Evolutionary conservation across 2,329 filamentous ascomycete genomes (phyloP), one percentile per base, ranked within the genome.

Genomic region (Neonectria sp.): DNA sequence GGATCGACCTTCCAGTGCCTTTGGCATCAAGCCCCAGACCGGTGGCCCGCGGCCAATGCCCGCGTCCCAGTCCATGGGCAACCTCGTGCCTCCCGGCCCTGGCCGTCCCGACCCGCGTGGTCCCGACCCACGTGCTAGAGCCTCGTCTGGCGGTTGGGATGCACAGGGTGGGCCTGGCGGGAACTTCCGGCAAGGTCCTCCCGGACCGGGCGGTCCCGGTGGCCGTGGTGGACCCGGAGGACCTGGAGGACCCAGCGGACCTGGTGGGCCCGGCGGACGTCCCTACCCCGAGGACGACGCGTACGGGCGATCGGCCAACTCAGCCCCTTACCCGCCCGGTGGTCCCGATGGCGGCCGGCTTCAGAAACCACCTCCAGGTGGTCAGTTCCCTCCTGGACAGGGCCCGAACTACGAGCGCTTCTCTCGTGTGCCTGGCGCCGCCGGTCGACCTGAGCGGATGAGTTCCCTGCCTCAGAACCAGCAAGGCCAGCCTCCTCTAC

Each of bases 1-100:
- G 4, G 85, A 87, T 67, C 84, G 85, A 3, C 84, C 87, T 1
- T 79, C 81, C 60, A 85, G 86, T 70, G 83, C 87, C 1, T 89
- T 89, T 73, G 86, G 87, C 43, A 88, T 86, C 73, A 86, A 85
- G 71, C 86, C 84, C 76, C 70, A 84, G 73, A 76, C 74, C 48
- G 73, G 69, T 31, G 78, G 75, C 25, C 73, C 75, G 45, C 77
- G 79, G 25, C 76, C 78, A 4, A 78, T 87, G 71, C 82, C 83
- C 8, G 75, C 76, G 35, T 83, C 85, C 3, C 82, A 86, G 55
- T 85, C 85, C 3, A 81, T 81, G 61, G 82, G 83, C 24, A 86
- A 84, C 71, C 79, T 88, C 58, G 81, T 86, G 37, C 82, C 83
- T 17, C 78, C 81, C 11, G 58, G 51, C 25, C 13, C n/a, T 4